Percentiles rank a stretch among this genome's conserved stretches.
Evolutionary conservation across 352 stramenopile species (phyloP).

Genomic region (Phytophthora europaea): DNA sequence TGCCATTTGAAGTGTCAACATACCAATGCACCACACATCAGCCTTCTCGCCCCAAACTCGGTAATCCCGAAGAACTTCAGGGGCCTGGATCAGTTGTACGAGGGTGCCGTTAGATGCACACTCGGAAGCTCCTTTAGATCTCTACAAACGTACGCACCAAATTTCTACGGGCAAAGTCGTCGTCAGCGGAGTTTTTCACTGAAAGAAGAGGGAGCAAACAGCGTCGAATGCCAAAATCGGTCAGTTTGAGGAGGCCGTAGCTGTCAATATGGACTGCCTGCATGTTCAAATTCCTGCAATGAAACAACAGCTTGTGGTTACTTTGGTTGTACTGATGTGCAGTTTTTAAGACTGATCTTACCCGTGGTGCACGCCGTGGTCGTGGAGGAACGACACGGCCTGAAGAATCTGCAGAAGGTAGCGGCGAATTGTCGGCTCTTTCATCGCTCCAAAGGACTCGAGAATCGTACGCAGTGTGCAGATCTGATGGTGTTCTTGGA

Average conservation of each 20-base stretch:
- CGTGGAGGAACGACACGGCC: conserved; percentile 59
- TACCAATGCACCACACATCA: conserved; percentile 68
- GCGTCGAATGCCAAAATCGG: conserved; percentile 56
- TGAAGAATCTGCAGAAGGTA: conserved; percentile 75
- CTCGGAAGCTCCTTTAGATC: not conserved
- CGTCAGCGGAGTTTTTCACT: not conserved
- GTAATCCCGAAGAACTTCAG: conserved; percentile 34
- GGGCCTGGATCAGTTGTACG: conserved; percentile 23
- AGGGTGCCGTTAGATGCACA: not conserved
- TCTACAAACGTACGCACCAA: conserved; percentile 6
- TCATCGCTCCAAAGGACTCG: conserved; percentile 78
- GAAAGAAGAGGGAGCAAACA: conserved; percentile 26
- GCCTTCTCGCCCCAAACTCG: conserved; percentile 38
- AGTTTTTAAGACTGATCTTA: conserved; percentile 20
- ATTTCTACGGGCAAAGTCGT: conserved; percentile 17
- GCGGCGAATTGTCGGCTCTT: conserved; percentile 71
- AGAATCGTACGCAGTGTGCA: conserved; percentile 72
- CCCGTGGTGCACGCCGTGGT: conserved; percentile 56
- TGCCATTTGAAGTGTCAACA: conserved; percentile 68
- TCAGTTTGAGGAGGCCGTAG: conserved; percentile 63
- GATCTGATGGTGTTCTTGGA: conserved; percentile 47
- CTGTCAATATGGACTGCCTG: conserved; percentile 71
- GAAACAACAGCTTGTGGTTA: not conserved
- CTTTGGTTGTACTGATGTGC: not conserved
- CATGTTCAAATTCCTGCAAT: conserved; percentile 48